These are phyloP conservation scores for Thalia dealbata DNA, from an alignment of 176 grass and related monocot genomes.

Conservation along the genomic window DNA sequence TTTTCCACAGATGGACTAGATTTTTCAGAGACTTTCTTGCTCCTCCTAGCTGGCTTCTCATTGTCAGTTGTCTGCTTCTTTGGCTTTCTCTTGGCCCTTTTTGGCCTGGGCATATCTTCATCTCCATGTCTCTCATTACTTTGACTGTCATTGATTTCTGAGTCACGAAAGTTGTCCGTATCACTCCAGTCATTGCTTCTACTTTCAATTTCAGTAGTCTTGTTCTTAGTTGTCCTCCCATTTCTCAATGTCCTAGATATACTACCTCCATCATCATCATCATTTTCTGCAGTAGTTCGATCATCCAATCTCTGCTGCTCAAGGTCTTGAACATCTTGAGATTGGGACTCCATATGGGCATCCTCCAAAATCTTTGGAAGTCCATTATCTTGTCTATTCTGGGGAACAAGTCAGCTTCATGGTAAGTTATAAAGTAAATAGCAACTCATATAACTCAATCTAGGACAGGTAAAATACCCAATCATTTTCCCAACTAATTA, in stretches of 20 bases:
- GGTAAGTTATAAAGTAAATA: not conserved
- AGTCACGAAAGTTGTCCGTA: slow-evolving; percentile 26
- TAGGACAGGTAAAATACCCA: not conserved
- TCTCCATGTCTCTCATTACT: slow-evolving; percentile 27
- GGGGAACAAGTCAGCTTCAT: not conserved
- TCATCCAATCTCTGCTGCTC: slow-evolving; percentile 25
- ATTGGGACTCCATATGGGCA: slow-evolving; percentile 3
- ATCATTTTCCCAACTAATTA: not conserved
- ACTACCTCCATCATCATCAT: slow-evolving; percentile 10
- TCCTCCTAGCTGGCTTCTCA: slow-evolving; percentile 9
- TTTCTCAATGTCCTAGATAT: slow-evolving; percentile 26
- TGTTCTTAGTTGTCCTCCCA: slow-evolving; percentile 11
- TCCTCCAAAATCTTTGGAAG: slow-evolving; percentile 18
- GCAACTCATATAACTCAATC: not conserved
- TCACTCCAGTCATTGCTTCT: slow-evolving; percentile 15
- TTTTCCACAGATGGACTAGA: slow-evolving; percentile 23
- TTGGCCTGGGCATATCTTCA: slow-evolving; percentile 24
- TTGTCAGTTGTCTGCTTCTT: slow-evolving; percentile 38
- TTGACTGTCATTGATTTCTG: slow-evolving; percentile 21
- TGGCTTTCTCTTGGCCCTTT: slow-evolving; percentile 27
- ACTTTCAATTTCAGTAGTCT: slow-evolving; percentile 20
- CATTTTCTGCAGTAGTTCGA: slow-evolving; percentile 14
- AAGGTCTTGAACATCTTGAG: slow-evolving; percentile 8
- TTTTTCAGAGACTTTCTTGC: slow-evolving; percentile 30
- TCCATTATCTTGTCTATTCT: slow-evolving; percentile 23